Evolutionary conservation across 2,329 filamentous ascomycete species (phyloP).

Genomic region (Xylariaceae sp.): DNA sequence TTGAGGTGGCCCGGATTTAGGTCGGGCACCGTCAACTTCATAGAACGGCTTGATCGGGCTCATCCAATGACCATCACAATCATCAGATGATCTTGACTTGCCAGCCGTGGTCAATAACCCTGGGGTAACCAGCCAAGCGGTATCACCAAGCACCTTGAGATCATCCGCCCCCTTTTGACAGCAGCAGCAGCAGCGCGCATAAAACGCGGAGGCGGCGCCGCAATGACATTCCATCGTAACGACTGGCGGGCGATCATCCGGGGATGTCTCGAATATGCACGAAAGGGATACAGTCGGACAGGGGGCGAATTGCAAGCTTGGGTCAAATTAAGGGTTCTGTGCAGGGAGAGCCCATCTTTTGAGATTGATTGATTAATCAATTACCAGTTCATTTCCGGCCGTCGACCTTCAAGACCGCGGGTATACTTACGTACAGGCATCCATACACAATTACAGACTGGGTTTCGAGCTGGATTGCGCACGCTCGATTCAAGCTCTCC

Average conservation of each 20-base stretch:
- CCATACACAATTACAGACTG: background rate
- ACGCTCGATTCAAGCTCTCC: slow-evolving; percentile 1
- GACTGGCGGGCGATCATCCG: slow-evolving; percentile 23
- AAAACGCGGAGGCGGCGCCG: slow-evolving; percentile 17
- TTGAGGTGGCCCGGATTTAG: slow-evolving; percentile 6
- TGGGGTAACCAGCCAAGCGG: background rate
- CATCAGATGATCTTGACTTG: slow-evolving; percentile 14
- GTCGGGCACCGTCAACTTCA: slow-evolving; percentile 24
- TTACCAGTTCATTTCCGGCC: slow-evolving; percentile 6
- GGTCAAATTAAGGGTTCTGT: background rate
- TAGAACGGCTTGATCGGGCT: slow-evolving; percentile 18
- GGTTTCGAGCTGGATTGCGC: slow-evolving; percentile 8
- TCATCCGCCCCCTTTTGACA: slow-evolving; percentile 11
- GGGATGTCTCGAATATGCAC: slow-evolving; percentile 23
- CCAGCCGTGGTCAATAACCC: background rate
- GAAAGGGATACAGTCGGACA: slow-evolving; percentile 19
- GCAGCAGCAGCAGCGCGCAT: slow-evolving; percentile 15
- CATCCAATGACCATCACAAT: slow-evolving; percentile 3
- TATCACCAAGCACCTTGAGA: slow-evolving; percentile 6
- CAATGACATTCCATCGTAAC: slow-evolving; percentile 16
- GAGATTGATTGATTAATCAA: slow-evolving; percentile 14
- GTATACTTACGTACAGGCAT: background rate
- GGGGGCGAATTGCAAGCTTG: slow-evolving; percentile 9
- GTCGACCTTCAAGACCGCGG: background rate
- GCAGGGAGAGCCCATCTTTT: slow-evolving; percentile 20